Evolutionary conservation across 148 eudicot genomes (phyloP).

Genomic region (Cornus suecica): DNA sequence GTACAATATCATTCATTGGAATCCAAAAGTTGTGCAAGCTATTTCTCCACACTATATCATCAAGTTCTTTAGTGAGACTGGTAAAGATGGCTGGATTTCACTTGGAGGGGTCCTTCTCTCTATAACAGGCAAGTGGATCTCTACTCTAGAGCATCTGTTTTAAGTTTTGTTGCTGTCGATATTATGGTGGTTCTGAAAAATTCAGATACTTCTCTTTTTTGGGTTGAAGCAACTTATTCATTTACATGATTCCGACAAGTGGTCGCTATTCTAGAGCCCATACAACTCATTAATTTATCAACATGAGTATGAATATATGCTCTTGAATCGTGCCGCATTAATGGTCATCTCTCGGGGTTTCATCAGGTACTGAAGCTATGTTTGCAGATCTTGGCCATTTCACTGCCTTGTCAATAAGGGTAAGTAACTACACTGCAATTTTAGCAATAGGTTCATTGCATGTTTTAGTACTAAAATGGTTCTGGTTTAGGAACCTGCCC

Average conservation of each 20-base stretch:
- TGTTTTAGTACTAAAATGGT: not conserved
- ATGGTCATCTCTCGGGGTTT: slow-evolving; percentile 15
- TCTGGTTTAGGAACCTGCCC: not conserved
- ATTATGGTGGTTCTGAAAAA: slow-evolving; percentile 2
- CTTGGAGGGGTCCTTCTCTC: slow-evolving; percentile 92
- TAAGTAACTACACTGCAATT: slow-evolving; percentile 24
- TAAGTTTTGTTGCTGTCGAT: slow-evolving; percentile 2
- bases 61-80: slow-evolving; percentile 69
- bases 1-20: slow-evolving; percentile 75
- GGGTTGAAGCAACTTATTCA: not conserved
- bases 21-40: slow-evolving; percentile 71
- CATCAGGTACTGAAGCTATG: slow-evolving; percentile 96
- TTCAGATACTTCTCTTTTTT: not conserved
- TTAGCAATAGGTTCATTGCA: not conserved
- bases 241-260: not conserved
- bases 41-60: slow-evolving; percentile 84
- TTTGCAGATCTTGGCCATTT: slow-evolving; percentile 98
- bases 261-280: not conserved
- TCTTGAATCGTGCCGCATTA: not conserved
- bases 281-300: not conserved
- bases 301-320: slow-evolving; percentile 3
- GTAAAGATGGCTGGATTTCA: slow-evolving; percentile 88
- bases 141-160: slow-evolving; percentile 4
- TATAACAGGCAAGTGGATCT: slow-evolving; percentile 62
- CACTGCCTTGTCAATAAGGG: slow-evolving; percentile 68